These are phyloP conservation scores for Cytospora leucostoma DNA, from an alignment of 2,329 filamentous ascomycete genomes.

Conservation along the genomic window DNA sequence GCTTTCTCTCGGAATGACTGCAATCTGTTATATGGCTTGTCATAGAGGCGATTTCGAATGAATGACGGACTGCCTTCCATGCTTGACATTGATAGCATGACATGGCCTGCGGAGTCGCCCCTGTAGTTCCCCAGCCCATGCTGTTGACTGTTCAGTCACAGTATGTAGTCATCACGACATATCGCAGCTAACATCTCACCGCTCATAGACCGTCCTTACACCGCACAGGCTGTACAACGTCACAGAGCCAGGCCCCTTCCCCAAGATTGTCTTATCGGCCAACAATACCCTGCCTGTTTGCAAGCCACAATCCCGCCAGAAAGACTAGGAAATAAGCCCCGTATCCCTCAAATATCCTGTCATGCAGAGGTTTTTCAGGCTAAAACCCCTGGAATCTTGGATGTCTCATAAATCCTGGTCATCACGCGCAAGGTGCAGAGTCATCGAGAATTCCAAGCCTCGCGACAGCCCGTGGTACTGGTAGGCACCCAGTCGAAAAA, in stretches of 20 bases:
- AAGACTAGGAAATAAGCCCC: constrained; percentile 6
- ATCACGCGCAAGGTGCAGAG: constrained; percentile 13
- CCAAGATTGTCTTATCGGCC: background rate
- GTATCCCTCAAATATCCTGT: constrained; percentile 5
- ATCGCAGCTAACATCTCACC: background rate
- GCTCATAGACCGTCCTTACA: constrained; percentile 5
- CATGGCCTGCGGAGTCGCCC: constrained; percentile 10
- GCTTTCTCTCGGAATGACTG: background rate
- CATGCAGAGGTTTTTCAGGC: constrained; percentile 13
- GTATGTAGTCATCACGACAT: constrained; percentile 7
- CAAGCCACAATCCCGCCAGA: background rate
- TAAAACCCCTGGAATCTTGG: constrained; percentile 7
- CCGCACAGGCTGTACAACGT: constrained; percentile 1
- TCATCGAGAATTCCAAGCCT: constrained; percentile 4
- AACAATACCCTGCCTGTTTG: background rate
- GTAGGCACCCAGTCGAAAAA: constrained; percentile 7
- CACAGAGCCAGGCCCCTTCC: constrained; percentile 2
- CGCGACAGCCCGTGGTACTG: background rate
- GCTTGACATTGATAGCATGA: constrained; percentile 16
- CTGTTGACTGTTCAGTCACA: background rate
- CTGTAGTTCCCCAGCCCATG: constrained; percentile 5
- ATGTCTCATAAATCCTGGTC: constrained; percentile 3
- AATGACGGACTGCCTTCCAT: background rate
- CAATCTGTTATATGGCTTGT: constrained; percentile 6
- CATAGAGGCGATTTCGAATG: constrained; percentile 1